These are phyloP conservation scores for Olyra latifolia DNA, from an alignment of 176 grass and related monocot species.

Conservation along the genomic window DNA sequence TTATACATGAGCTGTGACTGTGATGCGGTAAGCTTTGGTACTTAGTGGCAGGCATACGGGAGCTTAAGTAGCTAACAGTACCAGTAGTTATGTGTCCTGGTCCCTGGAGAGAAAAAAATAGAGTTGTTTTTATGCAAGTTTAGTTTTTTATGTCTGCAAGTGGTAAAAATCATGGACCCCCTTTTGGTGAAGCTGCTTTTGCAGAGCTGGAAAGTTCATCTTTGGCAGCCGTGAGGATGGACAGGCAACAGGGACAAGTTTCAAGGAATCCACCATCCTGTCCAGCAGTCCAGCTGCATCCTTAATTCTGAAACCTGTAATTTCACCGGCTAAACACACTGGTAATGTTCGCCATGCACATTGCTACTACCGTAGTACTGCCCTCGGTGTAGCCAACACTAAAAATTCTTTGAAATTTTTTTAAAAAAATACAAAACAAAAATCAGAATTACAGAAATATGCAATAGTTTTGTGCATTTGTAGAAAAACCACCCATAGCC, in stretches of 20 bases:
- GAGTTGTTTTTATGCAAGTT: not conserved
- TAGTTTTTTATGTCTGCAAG: not conserved
- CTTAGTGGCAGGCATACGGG: not conserved
- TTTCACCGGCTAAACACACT: not conserved
- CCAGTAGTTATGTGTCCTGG: not conserved
- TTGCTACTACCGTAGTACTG: not conserved
- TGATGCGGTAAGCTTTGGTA: not conserved
- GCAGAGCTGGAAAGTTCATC: conserved; percentile 44
- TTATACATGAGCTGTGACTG: not conserved
- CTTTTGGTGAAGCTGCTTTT: conserved; percentile 3
- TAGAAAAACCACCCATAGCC: too few species aligned
- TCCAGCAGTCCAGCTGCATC: not conserved
- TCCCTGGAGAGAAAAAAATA: not conserved
- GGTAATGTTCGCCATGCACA: not conserved
- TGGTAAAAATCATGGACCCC: not conserved
- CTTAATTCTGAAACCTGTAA: not conserved
- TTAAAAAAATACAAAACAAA: too few species aligned
- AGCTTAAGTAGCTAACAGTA: not conserved
- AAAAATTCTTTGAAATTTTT: too few species aligned
- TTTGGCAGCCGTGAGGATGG: conserved; percentile 15
- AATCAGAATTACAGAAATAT: too few species aligned
- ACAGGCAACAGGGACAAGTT: too few species aligned
- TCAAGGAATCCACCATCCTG: conserved; percentile 31
- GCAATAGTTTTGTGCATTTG: too few species aligned
- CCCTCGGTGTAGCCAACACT: not conserved